phyloP scores from a whole-genome alignment of 2,329 filamentous ascomycete species.

The Plectosphaerella plurivora region DNA sequence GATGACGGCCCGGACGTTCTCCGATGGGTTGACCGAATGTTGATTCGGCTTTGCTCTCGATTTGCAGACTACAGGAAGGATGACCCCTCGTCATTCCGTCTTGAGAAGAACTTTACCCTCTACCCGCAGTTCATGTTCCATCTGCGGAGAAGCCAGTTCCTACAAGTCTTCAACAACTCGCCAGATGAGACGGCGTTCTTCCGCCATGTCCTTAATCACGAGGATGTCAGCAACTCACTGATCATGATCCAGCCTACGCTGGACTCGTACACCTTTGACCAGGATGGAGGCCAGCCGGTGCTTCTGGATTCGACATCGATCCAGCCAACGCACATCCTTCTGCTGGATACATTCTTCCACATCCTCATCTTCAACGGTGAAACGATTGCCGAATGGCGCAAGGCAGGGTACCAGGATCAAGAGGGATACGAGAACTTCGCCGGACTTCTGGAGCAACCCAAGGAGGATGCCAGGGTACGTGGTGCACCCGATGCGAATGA shows the following conservation, averaged over 20 bases:
- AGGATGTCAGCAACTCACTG: constrained; percentile 93
- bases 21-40: constrained; percentile 97
- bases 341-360: constrained; percentile 98
- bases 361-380: constrained; percentile 99
- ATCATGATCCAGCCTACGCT: constrained; percentile 99
- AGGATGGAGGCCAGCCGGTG: constrained; percentile 90
- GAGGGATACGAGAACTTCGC: constrained; percentile 98
- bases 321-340: constrained; percentile 85
- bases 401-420: constrained; percentile 95
- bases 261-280: constrained; percentile 95
- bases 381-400: constrained; percentile 96
- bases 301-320: constrained; percentile 94
- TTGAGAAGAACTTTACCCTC: constrained; percentile 98
- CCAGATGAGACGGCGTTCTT: constrained; percentile 99
- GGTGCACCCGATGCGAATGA: constrained; percentile 9
- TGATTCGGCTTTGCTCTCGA: constrained; percentile 90
- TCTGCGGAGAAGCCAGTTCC: constrained; percentile 89
- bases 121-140: constrained; percentile 99
- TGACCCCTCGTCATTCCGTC: constrained; percentile 90
- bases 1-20: constrained; percentile 98
- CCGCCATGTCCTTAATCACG: constrained; percentile 92
- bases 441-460: constrained; percentile 80
- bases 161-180: constrained; percentile 99
- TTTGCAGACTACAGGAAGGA: constrained; percentile 99
- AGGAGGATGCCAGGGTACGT: constrained; percentile 89